A percentile compares a stretch with the other conserved stretches of the same genome.
These are phyloP conservation scores for Dioscorea zingiberensis DNA, from an alignment of 106 monocot species.

Conservation along the genomic window DNA sequence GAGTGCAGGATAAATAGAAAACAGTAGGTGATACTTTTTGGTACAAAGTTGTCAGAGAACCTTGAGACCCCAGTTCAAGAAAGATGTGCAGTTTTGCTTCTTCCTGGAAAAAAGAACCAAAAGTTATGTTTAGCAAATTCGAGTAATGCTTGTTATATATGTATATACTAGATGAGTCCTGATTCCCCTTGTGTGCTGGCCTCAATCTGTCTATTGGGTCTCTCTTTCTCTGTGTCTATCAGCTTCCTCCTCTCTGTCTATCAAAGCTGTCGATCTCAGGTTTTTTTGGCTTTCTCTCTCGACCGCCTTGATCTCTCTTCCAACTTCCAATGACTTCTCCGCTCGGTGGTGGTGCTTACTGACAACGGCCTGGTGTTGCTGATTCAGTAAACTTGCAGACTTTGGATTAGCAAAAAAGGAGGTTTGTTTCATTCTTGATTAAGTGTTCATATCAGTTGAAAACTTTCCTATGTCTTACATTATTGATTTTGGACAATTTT, in stretches of 20 bases:
- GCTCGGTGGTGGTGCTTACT: no score
- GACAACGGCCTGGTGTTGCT: constrained; percentile 73
- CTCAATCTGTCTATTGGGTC: no score
- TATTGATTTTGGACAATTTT: constrained; percentile 4
- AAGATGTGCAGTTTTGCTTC: constrained; percentile 79
- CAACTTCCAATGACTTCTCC: no score
- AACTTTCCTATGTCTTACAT: constrained; percentile 1
- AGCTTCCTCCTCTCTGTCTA: no score
- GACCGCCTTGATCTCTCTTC: no score
- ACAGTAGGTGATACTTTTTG: constrained; percentile 62
- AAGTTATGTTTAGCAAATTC: no score
- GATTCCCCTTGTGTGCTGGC: no score
- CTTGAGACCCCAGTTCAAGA: constrained; percentile 90
- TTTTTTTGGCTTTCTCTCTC: no score
- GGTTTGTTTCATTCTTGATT: constrained; percentile 30
- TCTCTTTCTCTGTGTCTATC: no score
- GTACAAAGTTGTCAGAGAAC: constrained; percentile 77
- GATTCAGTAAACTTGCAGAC: constrained; percentile 91
- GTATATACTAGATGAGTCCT: no score
- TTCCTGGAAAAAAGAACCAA: constrained; percentile 49
- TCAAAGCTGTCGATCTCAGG: no score
- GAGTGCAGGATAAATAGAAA: neutral
- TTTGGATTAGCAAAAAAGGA: constrained; percentile 98
- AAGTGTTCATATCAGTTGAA: neutral
- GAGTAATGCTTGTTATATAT: no score